A percentile compares a stretch with the other conserved stretches of the same genome.
phyloP scores from a whole-genome alignment of 202 grass and related monocot genomes.

The Panicum virgatum region DNA sequence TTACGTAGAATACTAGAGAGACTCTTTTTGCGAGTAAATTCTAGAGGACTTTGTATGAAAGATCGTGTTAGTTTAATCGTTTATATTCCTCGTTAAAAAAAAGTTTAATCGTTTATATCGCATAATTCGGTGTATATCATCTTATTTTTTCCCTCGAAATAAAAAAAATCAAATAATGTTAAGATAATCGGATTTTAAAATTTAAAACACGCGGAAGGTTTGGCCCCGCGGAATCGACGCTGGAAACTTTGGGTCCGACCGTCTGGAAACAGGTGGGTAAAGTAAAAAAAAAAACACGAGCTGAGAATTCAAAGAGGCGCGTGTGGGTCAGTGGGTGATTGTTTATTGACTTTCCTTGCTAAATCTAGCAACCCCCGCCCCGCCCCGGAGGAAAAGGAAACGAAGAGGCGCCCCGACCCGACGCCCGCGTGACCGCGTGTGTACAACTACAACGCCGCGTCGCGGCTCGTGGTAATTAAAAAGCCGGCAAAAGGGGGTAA shows the following conservation, averaged over 20 bases:
- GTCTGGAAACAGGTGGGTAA: too few species aligned
- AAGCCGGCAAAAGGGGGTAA: too few species aligned
- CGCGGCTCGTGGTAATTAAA: too few species aligned
- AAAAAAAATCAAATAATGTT: background rate
- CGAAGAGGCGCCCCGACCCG: background rate
- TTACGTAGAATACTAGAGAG: background rate
- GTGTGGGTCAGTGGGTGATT: constrained; percentile 9
- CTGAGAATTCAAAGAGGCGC: too few species aligned
- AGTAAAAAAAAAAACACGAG: too few species aligned
- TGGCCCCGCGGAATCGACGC: background rate
- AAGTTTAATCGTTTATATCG: too few species aligned
- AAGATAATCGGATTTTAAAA: background rate
- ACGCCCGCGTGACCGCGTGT: background rate
- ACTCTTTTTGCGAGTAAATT: too few species aligned
- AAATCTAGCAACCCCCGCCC: too few species aligned
- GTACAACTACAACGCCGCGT: background rate
- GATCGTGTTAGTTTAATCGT: too few species aligned
- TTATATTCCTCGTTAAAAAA: too few species aligned
- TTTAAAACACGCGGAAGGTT: background rate
- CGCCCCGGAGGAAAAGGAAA: background rate
- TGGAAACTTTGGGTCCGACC: too few species aligned
- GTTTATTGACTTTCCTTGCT: background rate
- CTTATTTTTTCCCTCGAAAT: background rate
- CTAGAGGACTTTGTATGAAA: background rate
- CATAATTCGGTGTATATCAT: background rate